Base-by-base conservation (phyloP, 805 yeast species). In the Candida adriatica region DNA sequence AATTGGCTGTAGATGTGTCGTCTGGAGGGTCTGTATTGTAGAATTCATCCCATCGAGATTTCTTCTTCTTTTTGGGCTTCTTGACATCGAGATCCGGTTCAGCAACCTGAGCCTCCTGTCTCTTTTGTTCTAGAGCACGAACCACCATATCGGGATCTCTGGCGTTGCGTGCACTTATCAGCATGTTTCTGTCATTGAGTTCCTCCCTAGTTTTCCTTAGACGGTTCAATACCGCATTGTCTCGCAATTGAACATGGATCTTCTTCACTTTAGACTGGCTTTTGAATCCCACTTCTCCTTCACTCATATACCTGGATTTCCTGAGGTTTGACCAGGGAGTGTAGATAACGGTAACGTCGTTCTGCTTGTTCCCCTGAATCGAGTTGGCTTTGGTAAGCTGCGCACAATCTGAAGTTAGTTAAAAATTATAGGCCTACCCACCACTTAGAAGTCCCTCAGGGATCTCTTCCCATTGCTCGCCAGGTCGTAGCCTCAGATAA, bases 331-430 rank as follows among this genome's bases (percentile, higher is more conserved):
- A 64, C 67, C 84, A 83, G 1, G 88, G 86, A 0, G 94, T 83
- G 45, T 74, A 74, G 24, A 83, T 69, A 7, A 83, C 69, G 2
- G 79, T 73, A 37, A 81, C 62, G 44, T 77, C 77, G 47, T 74
- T 73, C 43, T 71, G 54, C 48, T 83, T 83, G 55, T 77, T 80
- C 10, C 84, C 92, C 48, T 76, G 74, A 22, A 82, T 81, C 5
- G 88, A 79, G 51, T 79, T 78, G 8, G 84, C 80, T 51, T 83
- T 80, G 18, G 90, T 78, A 34, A 84, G 59, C 45, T 83, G 94
- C 2, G 79, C 78, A 28, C 78, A 70, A 39, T 70, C 79, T 22
- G 13, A n/a, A 23, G 13, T 8, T 7, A 13, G 8, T 23, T n/a
- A 8, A 8, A 9, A 23, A 23, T 23, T 23, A 13, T 23, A n/a